Conservation (phyloP, 495 filamentous ascomycete species). For the Neurospora terricola region DNA sequence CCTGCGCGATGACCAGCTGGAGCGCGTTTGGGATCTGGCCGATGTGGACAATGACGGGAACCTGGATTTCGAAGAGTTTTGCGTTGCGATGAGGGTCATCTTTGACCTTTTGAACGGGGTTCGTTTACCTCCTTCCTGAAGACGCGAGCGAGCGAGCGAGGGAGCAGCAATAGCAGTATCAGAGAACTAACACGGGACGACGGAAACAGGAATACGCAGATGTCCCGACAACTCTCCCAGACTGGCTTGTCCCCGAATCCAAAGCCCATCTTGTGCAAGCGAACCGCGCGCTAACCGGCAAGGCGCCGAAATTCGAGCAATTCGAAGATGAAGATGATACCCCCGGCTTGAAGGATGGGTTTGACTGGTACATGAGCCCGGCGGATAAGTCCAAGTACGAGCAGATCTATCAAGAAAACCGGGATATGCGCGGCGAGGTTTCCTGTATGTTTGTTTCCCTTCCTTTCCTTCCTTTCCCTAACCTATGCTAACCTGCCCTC, state of each 20-base stretch:
- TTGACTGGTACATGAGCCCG: slow-evolving; percentile 99
- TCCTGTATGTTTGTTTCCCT: slow-evolving; percentile 47
- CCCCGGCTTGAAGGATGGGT: slow-evolving; percentile 81
- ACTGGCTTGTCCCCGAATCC: slow-evolving; percentile 93
- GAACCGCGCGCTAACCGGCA: slow-evolving; percentile 64
- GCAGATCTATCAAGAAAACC: slow-evolving; percentile 85
- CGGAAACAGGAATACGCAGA: slow-evolving; percentile 68
- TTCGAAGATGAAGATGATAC: slow-evolving; percentile 67
- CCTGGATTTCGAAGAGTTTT: slow-evolving; percentile 98
- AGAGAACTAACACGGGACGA: slow-evolving; percentile 1
- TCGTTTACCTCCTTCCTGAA: background rate
- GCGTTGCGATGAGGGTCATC: slow-evolving; percentile 94
- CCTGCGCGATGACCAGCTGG: slow-evolving; percentile 86
- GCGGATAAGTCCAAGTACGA: slow-evolving; percentile 85
- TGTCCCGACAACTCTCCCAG: slow-evolving; percentile 73
- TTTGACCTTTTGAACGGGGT: slow-evolving; percentile 96
- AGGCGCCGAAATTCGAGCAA: slow-evolving; percentile 70
- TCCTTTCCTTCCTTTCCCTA: background rate
- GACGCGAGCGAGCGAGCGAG: background rate
- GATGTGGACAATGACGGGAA: slow-evolving; percentile 96
- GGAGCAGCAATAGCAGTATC: background rate
- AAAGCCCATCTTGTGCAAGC: slow-evolving; percentile 95
- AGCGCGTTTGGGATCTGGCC: slow-evolving; percentile 93
- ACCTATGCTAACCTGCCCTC: background rate
- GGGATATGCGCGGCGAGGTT: slow-evolving; percentile 75